These are phyloP conservation scores for Tricholoma flavovirens DNA, from an alignment of 768 basidiomycete species.

Conservation along the genomic window DNA sequence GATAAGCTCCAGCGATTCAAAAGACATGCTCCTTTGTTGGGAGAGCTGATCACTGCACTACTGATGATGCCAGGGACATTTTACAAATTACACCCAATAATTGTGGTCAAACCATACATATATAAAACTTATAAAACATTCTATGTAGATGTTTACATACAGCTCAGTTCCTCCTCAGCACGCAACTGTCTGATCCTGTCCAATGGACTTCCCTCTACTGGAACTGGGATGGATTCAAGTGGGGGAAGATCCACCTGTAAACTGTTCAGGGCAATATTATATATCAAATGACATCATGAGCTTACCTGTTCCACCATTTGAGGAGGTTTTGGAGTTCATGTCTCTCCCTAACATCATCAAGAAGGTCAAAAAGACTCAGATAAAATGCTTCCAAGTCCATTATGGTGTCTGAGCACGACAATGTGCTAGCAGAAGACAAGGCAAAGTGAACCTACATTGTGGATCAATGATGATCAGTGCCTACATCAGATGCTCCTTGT, in stretches of 20 bases:
- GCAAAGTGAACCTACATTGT: constrained; percentile 2
- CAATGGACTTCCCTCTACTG: neutral
- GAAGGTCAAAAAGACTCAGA: neutral
- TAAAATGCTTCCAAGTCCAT: constrained; percentile 3
- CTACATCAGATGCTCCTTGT: neutral
- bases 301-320: constrained; percentile 1
- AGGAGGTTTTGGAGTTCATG: neutral
- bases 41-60: neutral
- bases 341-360: neutral
- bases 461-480: neutral
- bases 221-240: neutral
- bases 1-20: no score
- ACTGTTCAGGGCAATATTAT: neutral
- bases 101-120: neutral
- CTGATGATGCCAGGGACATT: neutral
- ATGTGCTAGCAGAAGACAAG: neutral
- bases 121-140: neutral
- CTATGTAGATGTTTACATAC: neutral
- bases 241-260: neutral
- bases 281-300: neutral
- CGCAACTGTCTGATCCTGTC: neutral
- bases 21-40: no score
- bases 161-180: neutral
- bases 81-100: neutral
- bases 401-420: neutral